Percentiles rank a stretch among this genome's conserved stretches.
phyloP scores from a whole-genome alignment of 306 rosid genomes.

The Luffa aegyptiaca region DNA sequence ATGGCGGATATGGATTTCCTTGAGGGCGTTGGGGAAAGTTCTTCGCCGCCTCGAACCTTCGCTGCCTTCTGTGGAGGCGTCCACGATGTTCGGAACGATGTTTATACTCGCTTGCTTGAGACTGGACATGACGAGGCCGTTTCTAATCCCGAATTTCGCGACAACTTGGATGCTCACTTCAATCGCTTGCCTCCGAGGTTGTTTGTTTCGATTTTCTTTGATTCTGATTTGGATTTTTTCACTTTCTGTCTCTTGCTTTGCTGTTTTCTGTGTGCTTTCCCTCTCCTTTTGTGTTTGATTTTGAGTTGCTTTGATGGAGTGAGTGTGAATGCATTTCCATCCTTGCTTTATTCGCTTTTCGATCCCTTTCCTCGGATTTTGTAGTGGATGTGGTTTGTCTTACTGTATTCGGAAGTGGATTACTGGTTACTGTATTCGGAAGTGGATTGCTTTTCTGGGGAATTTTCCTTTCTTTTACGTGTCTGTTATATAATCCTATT shows the following conservation, averaged over 20 bases:
- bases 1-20: conserved; percentile 58
- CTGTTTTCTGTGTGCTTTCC: neutral
- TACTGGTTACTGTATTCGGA: neutral
- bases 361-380: neutral
- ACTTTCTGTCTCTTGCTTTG: neutral
- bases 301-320: neutral
- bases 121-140: conserved; percentile 51
- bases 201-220: neutral
- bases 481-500: neutral
- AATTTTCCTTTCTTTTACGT: neutral
- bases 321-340: neutral
- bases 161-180: conserved; percentile 81
- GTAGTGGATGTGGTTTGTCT: neutral
- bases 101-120: conserved; percentile 64
- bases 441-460: neutral
- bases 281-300: neutral
- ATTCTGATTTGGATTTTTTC: neutral
- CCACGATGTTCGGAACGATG: conserved; percentile 69
- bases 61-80: conserved; percentile 36
- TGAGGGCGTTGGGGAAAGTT: conserved; percentile 97
- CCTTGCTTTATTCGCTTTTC: neutral
- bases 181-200: conserved; percentile 92
- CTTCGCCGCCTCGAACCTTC: conserved; percentile 78
- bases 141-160: conserved; percentile 65
- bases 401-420: neutral